These are phyloP conservation scores for Hymenoscyphus salicellus DNA, from an alignment of 2,329 filamentous ascomycete species.

Conservation along the genomic window DNA sequence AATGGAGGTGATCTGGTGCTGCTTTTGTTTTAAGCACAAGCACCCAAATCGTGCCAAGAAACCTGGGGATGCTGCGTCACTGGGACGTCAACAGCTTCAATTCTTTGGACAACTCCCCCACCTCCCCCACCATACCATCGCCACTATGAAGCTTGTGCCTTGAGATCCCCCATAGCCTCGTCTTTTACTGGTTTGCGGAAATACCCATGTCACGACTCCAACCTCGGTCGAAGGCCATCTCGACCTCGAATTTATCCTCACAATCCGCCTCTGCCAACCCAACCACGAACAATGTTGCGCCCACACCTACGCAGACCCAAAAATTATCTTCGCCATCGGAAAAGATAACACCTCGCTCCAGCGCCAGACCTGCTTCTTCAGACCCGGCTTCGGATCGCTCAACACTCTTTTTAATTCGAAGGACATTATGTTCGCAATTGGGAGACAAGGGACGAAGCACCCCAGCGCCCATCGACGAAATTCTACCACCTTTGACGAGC, in stretches of 20 bases:
- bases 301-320: constrained; percentile 21
- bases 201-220: constrained; percentile 27
- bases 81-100: not conserved
- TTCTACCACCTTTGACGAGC: constrained; percentile 88
- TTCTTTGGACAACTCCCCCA: not conserved
- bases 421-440: constrained; percentile 74
- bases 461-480: constrained; percentile 67
- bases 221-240: constrained; percentile 37
- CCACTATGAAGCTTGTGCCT: not conserved
- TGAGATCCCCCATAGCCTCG: not conserved
- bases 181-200: not conserved
- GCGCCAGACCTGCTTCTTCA: constrained; percentile 36
- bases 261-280: constrained; percentile 18
- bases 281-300: constrained; percentile 15
- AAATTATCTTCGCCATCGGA: constrained; percentile 18
- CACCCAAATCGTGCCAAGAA: not conserved
- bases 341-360: constrained; percentile 27
- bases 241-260: constrained; percentile 34
- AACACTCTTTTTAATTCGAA: constrained; percentile 77
- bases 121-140: not conserved
- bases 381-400: constrained; percentile 70
- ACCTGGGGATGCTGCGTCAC: not conserved
- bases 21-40: not conserved
- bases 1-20: not conserved
- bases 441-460: constrained; percentile 53